Percentiles rank a stretch among this genome's conserved stretches.
Conservation (phyloP, 2,329 filamentous ascomycete species). For the Trichoderma oligosporum region DNA sequence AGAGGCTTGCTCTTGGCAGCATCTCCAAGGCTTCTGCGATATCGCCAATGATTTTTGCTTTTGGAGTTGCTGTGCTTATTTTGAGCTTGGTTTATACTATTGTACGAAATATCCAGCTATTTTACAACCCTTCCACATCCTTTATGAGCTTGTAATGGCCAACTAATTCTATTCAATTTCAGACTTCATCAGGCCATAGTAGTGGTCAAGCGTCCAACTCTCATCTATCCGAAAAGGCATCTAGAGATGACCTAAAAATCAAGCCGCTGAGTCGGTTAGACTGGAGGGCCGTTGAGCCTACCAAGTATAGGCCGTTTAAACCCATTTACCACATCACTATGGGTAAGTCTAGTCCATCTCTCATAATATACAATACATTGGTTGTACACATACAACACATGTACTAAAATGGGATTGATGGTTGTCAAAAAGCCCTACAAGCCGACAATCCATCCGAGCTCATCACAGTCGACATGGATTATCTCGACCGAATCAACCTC, state of each 20-base stretch:
- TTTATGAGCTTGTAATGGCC: neutral
- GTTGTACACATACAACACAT: neutral
- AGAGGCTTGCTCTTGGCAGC: neutral
- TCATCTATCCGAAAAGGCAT: neutral
- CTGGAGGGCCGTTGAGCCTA: slow-evolving; percentile 39
- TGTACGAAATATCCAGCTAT: neutral
- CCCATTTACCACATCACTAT: slow-evolving; percentile 53
- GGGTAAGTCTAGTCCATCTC: slow-evolving; percentile 35
- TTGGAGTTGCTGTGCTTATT: neutral
- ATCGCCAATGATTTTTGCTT: neutral
- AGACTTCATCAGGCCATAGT: neutral
- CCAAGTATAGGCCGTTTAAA: slow-evolving; percentile 47
- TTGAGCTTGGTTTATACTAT: neutral
- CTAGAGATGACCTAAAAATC: slow-evolving; percentile 14
- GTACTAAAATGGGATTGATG: neutral
- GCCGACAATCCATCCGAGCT: slow-evolving; percentile 45
- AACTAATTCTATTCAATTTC: neutral
- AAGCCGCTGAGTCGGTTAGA: slow-evolving; percentile 34
- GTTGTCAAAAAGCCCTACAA: slow-evolving; percentile 34
- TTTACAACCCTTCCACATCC: neutral
- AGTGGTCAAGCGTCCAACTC: neutral
- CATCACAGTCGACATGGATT: slow-evolving; percentile 51
- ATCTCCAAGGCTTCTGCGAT: neutral
- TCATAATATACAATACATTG: no score
- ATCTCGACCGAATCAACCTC: slow-evolving; percentile 41